These are phyloP conservation scores for Aspergillus conjunctus DNA, from an alignment of 495 filamentous ascomycete species.

Conservation along the genomic window DNA sequence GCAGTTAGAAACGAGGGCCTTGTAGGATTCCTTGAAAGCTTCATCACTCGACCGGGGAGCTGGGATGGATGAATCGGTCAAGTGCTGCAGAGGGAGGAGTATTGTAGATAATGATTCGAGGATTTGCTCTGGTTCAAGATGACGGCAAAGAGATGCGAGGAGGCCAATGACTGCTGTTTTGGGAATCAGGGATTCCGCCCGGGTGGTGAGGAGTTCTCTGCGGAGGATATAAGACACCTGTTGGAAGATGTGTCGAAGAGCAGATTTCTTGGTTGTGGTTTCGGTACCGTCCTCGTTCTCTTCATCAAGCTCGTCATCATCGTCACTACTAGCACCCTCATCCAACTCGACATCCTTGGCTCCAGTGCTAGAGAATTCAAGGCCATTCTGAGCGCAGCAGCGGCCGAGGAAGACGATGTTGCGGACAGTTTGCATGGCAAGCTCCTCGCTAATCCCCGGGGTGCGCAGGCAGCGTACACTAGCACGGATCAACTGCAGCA, in stretches of 20 bases:
- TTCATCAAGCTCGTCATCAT: conserved; percentile 42
- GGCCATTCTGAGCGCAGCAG: conserved; percentile 64
- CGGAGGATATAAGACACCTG: conserved; percentile 77
- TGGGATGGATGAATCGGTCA: conserved; percentile 77
- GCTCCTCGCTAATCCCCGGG: conserved; percentile 62
- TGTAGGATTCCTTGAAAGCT: conserved; percentile 65
- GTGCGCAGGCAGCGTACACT: conserved; percentile 67
- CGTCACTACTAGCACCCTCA: conserved; percentile 43
- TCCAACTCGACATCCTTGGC: conserved; percentile 39
- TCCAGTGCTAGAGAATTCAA: conserved; percentile 50
- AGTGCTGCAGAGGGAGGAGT: conserved; percentile 77
- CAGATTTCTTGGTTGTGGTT: conserved; percentile 38
- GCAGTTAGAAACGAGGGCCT: conserved; percentile 65
- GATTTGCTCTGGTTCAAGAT: conserved; percentile 59
- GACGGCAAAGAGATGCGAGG: conserved; percentile 60
- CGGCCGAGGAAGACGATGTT: conserved; percentile 77
- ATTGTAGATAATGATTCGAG: conserved; percentile 60
- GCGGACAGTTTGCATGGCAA: conserved; percentile 71
- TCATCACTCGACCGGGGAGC: conserved; percentile 65
- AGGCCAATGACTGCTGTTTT: conserved; percentile 78
- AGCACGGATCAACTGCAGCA: conserved; percentile 64
- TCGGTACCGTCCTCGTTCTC: conserved; percentile 34
- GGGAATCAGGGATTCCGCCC: conserved; percentile 60
- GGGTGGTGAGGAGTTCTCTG: conserved; percentile 67
- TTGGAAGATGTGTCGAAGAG: conserved; percentile 72